phyloP scores from a whole-genome alignment of 176 grass and related monocot species.

The Miscanthus lutarioriparius region DNA sequence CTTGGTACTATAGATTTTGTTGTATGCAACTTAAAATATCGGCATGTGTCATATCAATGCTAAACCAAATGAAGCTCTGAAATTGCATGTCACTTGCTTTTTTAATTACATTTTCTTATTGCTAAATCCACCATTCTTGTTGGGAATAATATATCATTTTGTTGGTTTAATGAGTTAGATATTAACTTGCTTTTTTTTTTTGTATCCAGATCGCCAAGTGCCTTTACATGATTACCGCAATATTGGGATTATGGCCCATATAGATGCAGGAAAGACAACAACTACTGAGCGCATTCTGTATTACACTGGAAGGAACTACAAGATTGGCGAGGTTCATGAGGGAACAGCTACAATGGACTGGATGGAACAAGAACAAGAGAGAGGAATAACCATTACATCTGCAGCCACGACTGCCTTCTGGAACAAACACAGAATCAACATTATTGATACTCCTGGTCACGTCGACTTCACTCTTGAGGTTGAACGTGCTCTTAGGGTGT shows the following conservation, averaged over 20 bases:
- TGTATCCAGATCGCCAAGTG: constrained; percentile 48
- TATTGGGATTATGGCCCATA: constrained; percentile 99
- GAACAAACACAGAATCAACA: constrained; percentile 98
- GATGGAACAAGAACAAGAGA: constrained; percentile 99
- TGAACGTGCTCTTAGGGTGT: constrained; percentile 90
- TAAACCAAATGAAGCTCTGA: constrained; percentile 10
- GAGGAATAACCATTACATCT: constrained; percentile 97
- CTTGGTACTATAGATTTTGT: neutral
- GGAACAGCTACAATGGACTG: constrained; percentile 98
- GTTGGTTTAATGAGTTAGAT: constrained; percentile 8
- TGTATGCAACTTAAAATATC: neutral
- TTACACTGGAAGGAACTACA: constrained; percentile 97
- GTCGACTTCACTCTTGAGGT: constrained; percentile 99
- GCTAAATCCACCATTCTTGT: neutral
- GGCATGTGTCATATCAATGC: neutral
- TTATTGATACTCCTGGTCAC: constrained; percentile 96
- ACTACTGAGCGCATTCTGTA: constrained; percentile 95
- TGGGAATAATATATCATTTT: constrained; percentile 4
- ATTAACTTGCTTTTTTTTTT: constrained; percentile 15
- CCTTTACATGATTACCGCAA: constrained; percentile 90
- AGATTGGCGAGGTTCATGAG: constrained; percentile 97
- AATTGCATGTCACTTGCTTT: constrained; percentile 13
- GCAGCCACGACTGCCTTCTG: constrained; percentile 94
- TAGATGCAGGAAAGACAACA: constrained; percentile 98
- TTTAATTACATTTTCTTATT: neutral